Conservation (phyloP, 2,329 filamentous ascomycete genomes). For the Trichothecium sympodiale region DNA sequence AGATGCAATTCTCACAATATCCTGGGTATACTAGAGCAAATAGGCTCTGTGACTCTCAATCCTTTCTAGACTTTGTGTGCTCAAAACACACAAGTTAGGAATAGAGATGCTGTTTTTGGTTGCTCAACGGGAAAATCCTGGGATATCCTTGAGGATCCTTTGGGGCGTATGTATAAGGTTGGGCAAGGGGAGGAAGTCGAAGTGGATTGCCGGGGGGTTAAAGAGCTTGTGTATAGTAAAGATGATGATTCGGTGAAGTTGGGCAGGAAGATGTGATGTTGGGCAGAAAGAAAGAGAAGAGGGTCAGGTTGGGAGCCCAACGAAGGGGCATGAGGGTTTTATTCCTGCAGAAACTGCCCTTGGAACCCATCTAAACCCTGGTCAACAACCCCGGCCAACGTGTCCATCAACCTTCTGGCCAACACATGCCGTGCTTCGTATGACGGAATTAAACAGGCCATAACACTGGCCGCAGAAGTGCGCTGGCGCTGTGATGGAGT, state of each 20-base stretch:
- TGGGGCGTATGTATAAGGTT: slow-evolving; percentile 5
- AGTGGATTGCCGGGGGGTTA: slow-evolving; percentile 8
- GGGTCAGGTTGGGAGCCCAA: slow-evolving; percentile 21
- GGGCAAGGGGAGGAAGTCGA: slow-evolving; percentile 12
- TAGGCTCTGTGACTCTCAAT: slow-evolving; percentile 12
- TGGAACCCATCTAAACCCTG: slow-evolving; percentile 14
- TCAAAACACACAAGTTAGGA: slow-evolving; percentile 15
- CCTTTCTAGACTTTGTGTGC: slow-evolving; percentile 13
- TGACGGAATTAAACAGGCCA: slow-evolving; percentile 16
- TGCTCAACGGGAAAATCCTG: slow-evolving; percentile 17
- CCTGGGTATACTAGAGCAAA: slow-evolving; percentile 18
- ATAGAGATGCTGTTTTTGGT: slow-evolving; percentile 12
- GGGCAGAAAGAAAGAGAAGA: slow-evolving; percentile 24
- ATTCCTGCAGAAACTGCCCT: slow-evolving; percentile 23
- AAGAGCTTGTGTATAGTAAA: slow-evolving; percentile 6
- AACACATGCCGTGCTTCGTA: neutral
- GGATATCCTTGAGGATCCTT: slow-evolving; percentile 6
- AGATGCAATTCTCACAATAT: slow-evolving; percentile 38
- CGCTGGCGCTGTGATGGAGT: slow-evolving; percentile 31
- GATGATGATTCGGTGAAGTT: slow-evolving; percentile 13
- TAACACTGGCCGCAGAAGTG: slow-evolving; percentile 36
- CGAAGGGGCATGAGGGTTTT: slow-evolving; percentile 40
- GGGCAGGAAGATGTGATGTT: slow-evolving; percentile 22
- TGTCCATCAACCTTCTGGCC: slow-evolving; percentile 4
- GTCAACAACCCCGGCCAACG: slow-evolving; percentile 11